phyloP scores from a whole-genome alignment of 129 eudicot species.

The Artemisia annua region DNA sequence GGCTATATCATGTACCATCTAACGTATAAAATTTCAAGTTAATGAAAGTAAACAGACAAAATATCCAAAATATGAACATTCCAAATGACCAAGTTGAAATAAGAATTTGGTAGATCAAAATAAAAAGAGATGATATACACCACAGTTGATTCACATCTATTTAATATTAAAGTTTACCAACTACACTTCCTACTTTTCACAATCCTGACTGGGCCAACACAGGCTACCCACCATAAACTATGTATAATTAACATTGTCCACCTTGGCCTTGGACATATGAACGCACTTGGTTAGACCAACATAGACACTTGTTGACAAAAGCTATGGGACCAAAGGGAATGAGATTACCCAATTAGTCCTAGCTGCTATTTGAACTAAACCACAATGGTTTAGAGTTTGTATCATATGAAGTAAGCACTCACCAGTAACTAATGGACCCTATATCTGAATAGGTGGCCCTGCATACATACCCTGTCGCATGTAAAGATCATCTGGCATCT shows the following conservation, averaged over 20 bases:
- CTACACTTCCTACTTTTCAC: constrained; percentile 23
- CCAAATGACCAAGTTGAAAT: neutral
- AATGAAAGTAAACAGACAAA: neutral
- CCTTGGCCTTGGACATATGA: constrained; percentile 15
- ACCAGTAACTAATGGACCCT: constrained; percentile 12
- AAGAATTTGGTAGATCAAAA: neutral
- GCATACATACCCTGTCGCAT: constrained; percentile 67
- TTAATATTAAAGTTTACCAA: neutral
- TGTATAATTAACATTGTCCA: neutral
- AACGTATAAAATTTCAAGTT: neutral
- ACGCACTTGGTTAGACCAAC: constrained; percentile 1
- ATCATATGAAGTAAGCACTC: constrained; percentile 22
- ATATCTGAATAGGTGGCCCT: constrained; percentile 67
- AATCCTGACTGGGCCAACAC: neutral
- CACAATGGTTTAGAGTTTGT: constrained; percentile 14
- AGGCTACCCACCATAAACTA: constrained; percentile 6
- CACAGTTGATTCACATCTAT: neutral
- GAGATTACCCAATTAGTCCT: constrained; percentile 9
- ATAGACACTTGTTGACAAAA: constrained; percentile 15
- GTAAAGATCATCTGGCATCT: constrained; percentile 69
- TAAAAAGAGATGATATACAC: neutral
- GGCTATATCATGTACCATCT: neutral
- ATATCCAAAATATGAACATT: neutral
- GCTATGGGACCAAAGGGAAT: constrained; percentile 8
- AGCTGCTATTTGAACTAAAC: constrained; percentile 19